Evolutionary conservation across 768 basidiomycete species (phyloP).

Genomic region (Mycena galopus): DNA sequence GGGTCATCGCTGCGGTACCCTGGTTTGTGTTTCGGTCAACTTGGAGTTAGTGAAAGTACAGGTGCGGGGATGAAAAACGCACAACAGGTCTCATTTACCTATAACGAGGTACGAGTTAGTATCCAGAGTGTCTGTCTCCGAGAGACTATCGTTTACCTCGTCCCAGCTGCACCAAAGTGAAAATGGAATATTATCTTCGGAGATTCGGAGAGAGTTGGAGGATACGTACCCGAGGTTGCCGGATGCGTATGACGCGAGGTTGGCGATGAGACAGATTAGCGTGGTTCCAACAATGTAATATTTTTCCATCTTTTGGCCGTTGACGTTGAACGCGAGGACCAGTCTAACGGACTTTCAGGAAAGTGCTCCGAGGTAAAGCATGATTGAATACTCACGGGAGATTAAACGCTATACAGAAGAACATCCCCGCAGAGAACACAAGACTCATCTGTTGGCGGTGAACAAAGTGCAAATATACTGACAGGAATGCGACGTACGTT

Average conservation of each 20-base stretch:
- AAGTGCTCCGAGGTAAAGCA: neutral
- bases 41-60: no score
- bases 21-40: no score
- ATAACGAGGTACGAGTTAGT: no score
- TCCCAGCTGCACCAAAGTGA: constrained; percentile 15
- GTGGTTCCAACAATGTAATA: constrained; percentile 10
- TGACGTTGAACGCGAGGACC: neutral
- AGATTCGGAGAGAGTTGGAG: neutral
- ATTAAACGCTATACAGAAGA: constrained; percentile 22
- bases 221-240: constrained; percentile 13
- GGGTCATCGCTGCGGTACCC: constrained; percentile 9
- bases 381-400: constrained; percentile 14
- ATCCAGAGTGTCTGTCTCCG: no score
- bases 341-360: constrained; percentile 8
- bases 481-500: neutral
- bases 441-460: neutral
- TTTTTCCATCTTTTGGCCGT: constrained; percentile 20
- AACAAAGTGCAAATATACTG: neutral
- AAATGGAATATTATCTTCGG: neutral
- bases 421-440: constrained; percentile 19
- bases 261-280: neutral
- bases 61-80: no score
- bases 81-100: no score
- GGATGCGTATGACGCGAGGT: constrained; percentile 4
- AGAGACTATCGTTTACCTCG: neutral